A percentile compares a stretch with the other conserved stretches of the same genome.
Evolutionary conservation across 345 rosid genomes (phyloP).

Genomic region (Aquilaria yunnanensis): DNA sequence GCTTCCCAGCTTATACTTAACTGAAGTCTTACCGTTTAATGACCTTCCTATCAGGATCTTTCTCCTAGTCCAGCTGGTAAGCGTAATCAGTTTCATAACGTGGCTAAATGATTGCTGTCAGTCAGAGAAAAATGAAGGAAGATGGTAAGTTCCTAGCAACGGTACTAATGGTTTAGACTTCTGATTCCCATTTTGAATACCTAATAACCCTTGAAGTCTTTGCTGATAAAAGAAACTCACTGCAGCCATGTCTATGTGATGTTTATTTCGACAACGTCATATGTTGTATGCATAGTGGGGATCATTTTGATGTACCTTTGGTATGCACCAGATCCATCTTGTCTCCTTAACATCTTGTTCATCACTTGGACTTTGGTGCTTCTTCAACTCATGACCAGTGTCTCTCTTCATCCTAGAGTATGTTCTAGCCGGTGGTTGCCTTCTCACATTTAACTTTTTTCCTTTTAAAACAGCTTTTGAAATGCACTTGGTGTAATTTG

Average conservation of each 20-base stretch:
- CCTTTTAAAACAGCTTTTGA: neutral
- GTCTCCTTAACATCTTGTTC: constrained; percentile 90
- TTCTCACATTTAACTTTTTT: constrained; percentile 7
- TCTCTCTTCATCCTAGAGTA: constrained; percentile 86
- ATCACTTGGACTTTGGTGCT: constrained; percentile 91
- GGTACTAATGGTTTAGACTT: no score
- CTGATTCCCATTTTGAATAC: no score
- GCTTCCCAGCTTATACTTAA: constrained; percentile 7
- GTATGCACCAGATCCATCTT: constrained; percentile 82
- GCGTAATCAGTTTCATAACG: constrained; percentile 83
- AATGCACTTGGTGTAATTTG: neutral
- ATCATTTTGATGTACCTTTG: constrained; percentile 90
- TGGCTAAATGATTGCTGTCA: constrained; percentile 79
- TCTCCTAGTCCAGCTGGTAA: constrained; percentile 84
- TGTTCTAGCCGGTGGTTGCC: constrained; percentile 5
- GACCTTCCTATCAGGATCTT: constrained; percentile 55
- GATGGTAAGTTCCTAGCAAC: constrained; percentile 46
- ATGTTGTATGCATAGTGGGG: constrained; percentile 71
- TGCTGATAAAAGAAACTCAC: neutral
- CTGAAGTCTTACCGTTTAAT: constrained; percentile 4
- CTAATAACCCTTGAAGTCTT: neutral
- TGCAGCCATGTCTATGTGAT: constrained; percentile 76
- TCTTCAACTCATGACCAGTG: constrained; percentile 89
- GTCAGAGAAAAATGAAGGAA: constrained; percentile 54
- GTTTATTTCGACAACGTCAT: constrained; percentile 59